phyloP scores from a whole-genome alignment of 768 basidiomycete species.

The Pleurotus platypus region DNA sequence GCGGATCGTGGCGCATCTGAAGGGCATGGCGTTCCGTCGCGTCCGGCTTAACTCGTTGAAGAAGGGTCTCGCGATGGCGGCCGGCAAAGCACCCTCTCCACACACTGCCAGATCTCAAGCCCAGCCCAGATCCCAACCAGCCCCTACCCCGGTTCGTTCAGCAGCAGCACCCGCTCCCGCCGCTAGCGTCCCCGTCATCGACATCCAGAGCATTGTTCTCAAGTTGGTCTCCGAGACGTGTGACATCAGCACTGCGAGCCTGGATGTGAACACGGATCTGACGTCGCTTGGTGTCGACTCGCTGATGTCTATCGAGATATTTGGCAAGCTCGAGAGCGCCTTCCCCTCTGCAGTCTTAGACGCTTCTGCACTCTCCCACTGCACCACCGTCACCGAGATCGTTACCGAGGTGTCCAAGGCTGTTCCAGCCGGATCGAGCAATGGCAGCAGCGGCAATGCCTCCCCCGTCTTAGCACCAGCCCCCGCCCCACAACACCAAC shows the following conservation, averaged over 20 bases:
- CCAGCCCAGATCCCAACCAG: not conserved
- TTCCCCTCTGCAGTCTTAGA: slow-evolving; percentile 31
- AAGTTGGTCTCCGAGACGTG: slow-evolving; percentile 39
- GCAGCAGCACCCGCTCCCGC: too few species aligned
- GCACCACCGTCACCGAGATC: slow-evolving; percentile 33
- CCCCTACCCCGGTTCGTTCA: not conserved
- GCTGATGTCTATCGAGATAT: slow-evolving; percentile 59
- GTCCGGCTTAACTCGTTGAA: slow-evolving; percentile 49
- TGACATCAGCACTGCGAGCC: slow-evolving; percentile 27
- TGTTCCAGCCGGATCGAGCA: not conserved
- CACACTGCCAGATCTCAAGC: not conserved
- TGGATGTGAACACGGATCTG: slow-evolving; percentile 40
- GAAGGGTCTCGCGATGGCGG: slow-evolving; percentile 35
- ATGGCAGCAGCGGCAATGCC: not conserved
- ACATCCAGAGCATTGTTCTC: slow-evolving; percentile 24
- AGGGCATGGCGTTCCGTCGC: slow-evolving; percentile 57
- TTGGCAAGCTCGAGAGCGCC: slow-evolving; percentile 28
- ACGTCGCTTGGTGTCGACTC: slow-evolving; percentile 61
- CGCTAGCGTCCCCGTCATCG: not conserved
- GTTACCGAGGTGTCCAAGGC: slow-evolving; percentile 20
- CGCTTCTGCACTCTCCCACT: slow-evolving; percentile 26
- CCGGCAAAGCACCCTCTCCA: slow-evolving; percentile 11
- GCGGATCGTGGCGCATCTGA: slow-evolving; percentile 51
- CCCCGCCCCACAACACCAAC: not conserved
- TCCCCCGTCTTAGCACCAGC: not conserved